Evolutionary conservation across 2,329 filamentous ascomycete genomes (phyloP), one percentile per base, ranked within the genome.

Genomic region (Penicillium decumbens): DNA sequence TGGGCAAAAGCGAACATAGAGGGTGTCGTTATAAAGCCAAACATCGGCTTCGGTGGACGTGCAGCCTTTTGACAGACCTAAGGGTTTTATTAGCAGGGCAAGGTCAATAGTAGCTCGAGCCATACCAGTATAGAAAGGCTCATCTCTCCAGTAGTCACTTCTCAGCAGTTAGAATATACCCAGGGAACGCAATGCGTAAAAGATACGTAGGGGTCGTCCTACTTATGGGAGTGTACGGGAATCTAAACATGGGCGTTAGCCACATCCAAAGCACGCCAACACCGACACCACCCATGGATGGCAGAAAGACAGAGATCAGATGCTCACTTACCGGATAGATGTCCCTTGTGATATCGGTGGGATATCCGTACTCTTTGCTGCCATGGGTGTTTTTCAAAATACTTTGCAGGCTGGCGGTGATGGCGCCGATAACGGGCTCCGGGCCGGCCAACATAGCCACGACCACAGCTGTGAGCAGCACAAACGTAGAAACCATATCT

Each of bases 1-100:
- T 24, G 28, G 20, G 23, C 13, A 29, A 13, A 40, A 29, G 70
- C 69, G 47, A 59, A 80, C 77, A 65, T 78, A 76, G 13, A 84
- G 70, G 7, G 75, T 79, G 30, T 66, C 75, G 47, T 82, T 77
- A 45, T 77, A 74, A 32, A 83, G 66, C 78, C 80, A 83, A 24
- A 83, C 79, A 65, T 84, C 81, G 2, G 79, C 80, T 67, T 84
- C 81, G 2, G 79, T 77, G 3, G 75, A 77, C 4, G 78, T 73
- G 37, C 80, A 80, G 4, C 83, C 82, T 41, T 78, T 74, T 4
- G 77, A 76, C 28, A 86, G 65, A 10, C 78, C 82, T 69, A 29
- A 50, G 55, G 62, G 33, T 51, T 51, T 50, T 53, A 57, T 54
- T 46, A 73, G 35, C 39, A 18, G 18, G 18, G 15, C 28, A 3